Conservation (phyloP, 2,329 filamentous ascomycete species). For the Trichoderma lentiforme region DNA sequence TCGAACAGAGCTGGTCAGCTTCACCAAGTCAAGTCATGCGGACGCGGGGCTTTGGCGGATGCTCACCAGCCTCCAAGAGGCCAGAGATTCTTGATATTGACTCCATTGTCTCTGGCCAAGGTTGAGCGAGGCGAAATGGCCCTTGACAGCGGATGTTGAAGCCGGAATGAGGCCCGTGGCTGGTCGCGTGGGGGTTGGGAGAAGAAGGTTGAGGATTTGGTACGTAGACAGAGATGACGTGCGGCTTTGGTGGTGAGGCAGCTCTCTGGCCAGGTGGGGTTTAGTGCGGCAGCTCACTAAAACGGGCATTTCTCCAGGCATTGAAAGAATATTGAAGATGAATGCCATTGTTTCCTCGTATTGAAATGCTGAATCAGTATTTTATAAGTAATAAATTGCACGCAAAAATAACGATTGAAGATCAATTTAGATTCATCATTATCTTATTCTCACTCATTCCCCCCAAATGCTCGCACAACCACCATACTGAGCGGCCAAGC, state of each 20-base stretch:
- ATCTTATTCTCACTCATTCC: neutral
- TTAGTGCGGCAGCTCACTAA: slow-evolving; percentile 4
- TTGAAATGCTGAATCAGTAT: neutral
- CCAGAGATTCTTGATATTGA: slow-evolving; percentile 91
- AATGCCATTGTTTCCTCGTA: neutral
- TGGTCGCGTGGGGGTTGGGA: slow-evolving; percentile 1
- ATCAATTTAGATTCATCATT: neutral
- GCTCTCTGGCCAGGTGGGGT: neutral
- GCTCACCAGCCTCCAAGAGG: slow-evolving; percentile 85
- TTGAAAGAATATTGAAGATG: neutral
- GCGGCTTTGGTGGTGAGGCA: neutral
- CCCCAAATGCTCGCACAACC: neutral
- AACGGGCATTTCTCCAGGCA: neutral
- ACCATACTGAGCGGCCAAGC: neutral
- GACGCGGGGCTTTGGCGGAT: slow-evolving; percentile 20
- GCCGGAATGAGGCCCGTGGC: slow-evolving; percentile 6
- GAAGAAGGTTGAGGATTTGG: neutral
- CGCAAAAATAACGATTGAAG: neutral
- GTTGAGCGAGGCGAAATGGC: slow-evolving; percentile 15
- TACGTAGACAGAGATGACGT: slow-evolving; percentile 17
- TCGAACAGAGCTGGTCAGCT: neutral
- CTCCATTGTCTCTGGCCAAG: slow-evolving; percentile 64
- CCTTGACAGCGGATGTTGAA: slow-evolving; percentile 6
- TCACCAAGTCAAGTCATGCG: neutral
- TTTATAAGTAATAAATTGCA: neutral